Evolutionary conservation across 768 basidiomycete species (phyloP).

Genomic region (Lentinula aciculospora): DNA sequence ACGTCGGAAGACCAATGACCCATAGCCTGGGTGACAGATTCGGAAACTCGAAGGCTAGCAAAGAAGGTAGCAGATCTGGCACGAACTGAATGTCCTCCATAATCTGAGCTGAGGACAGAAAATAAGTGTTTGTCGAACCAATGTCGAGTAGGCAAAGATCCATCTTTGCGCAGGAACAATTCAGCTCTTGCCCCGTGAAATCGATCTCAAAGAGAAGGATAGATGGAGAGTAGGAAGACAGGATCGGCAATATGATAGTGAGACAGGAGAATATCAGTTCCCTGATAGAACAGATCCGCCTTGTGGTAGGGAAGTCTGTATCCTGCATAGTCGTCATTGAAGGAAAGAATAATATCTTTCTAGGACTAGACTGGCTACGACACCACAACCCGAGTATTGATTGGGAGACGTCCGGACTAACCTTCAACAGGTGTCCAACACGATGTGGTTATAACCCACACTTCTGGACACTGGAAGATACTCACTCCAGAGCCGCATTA

Average conservation of each 20-base stretch:
- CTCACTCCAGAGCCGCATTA: too few species aligned
- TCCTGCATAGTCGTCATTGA: conserved; percentile 7
- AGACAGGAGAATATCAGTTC: conserved; percentile 17
- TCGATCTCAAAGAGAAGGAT: conserved; percentile 9
- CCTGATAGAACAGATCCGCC: conserved; percentile 20
- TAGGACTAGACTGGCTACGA: too few species aligned
- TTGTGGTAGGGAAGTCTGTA: conserved; percentile 26
- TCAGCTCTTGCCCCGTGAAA: conserved; percentile 10
- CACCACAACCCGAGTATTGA: too few species aligned
- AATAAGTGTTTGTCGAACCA: too few species aligned
- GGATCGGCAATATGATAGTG: conserved; percentile 14
- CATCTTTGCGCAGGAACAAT: too few species aligned
- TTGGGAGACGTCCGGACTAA: too few species aligned
- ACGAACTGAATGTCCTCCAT: conserved; percentile 17
- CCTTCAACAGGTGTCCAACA: too few species aligned
- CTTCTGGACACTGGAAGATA: too few species aligned
- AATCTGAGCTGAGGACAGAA: too few species aligned
- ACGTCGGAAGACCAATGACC: conserved; percentile 5
- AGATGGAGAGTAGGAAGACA: conserved; percentile 12
- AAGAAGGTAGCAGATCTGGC: conserved; percentile 21
- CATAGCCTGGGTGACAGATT: conserved; percentile 18
- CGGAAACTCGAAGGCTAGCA: conserved; percentile 16
- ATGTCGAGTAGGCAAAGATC: too few species aligned
- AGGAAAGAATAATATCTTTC: conserved; percentile 10
- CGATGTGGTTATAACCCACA: too few species aligned